These are phyloP conservation scores for Phytophthora multivora DNA, from an alignment of 352 stramenopile species.

Conservation along the genomic window DNA sequence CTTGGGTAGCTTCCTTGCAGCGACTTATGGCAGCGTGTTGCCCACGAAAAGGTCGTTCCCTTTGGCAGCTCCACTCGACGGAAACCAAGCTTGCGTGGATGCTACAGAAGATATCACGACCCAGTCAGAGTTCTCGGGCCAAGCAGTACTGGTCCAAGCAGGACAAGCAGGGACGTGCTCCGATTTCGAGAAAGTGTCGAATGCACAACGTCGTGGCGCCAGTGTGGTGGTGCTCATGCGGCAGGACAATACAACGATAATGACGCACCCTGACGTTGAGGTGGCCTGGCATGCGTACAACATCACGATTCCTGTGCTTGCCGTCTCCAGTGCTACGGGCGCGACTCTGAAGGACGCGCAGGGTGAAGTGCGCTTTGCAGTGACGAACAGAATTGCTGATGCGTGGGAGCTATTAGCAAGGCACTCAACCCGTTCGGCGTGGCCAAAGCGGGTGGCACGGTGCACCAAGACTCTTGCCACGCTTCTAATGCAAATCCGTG, in stretches of 20 bases:
- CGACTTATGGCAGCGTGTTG: slow-evolving; percentile 56
- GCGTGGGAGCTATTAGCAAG: slow-evolving; percentile 53
- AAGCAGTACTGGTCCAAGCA: slow-evolving; percentile 40
- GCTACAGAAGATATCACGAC: slow-evolving; percentile 22
- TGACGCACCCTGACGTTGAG: slow-evolving; percentile 41
- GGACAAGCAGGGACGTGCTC: slow-evolving; percentile 32
- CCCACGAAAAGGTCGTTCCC: slow-evolving; percentile 28
- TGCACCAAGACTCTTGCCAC: slow-evolving; percentile 32
- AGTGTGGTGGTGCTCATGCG: slow-evolving; percentile 39
- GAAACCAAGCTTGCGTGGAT: slow-evolving; percentile 32
- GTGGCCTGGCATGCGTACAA: slow-evolving; percentile 72
- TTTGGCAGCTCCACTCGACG: slow-evolving; percentile 23
- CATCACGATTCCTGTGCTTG: slow-evolving; percentile 57
- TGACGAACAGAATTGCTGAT: slow-evolving; percentile 51
- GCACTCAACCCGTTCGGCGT: slow-evolving; percentile 38
- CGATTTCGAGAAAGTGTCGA: slow-evolving; percentile 48
- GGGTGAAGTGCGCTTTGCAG: slow-evolving; percentile 37
- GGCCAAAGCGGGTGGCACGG: slow-evolving; percentile 52
- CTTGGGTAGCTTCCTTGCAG: slow-evolving; percentile 56
- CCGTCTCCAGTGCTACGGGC: slow-evolving; percentile 43
- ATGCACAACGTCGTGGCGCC: slow-evolving; percentile 49
- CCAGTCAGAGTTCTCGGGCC: slow-evolving; percentile 21
- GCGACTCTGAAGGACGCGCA: slow-evolving; percentile 13
- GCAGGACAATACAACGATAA: slow-evolving; percentile 28
- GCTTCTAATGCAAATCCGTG: slow-evolving; percentile 24